Evolutionary conservation across 2,329 filamentous ascomycete genomes (phyloP).

Genomic region (Alternaria postmessia): DNA sequence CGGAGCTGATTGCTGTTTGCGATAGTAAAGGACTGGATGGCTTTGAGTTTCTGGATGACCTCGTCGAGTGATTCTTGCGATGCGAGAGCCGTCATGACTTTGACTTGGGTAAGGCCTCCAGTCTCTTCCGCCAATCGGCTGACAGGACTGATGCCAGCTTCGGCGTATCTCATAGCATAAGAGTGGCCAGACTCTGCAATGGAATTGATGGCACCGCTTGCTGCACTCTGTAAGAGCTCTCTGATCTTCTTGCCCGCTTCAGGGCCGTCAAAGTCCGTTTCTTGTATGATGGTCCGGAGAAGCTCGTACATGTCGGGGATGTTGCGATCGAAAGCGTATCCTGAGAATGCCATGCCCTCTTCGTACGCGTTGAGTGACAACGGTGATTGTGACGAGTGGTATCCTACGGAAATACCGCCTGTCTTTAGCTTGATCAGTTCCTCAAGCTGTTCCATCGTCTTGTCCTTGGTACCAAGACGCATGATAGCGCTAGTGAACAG

Average conservation of each 20-base stretch:
- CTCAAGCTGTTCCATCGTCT: slow-evolving; percentile 93
- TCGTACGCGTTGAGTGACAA: slow-evolving; percentile 72
- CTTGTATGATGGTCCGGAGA: slow-evolving; percentile 78
- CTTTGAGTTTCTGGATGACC: slow-evolving; percentile 82
- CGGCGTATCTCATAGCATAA: slow-evolving; percentile 84
- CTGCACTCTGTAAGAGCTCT: slow-evolving; percentile 84
- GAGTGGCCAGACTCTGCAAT: slow-evolving; percentile 90
- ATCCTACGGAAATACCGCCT: slow-evolving; percentile 84
- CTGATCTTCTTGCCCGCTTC: slow-evolving; percentile 83
- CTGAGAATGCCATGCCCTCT: slow-evolving; percentile 84
- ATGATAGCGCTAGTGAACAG: slow-evolving; percentile 92
- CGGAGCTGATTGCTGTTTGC: slow-evolving; percentile 73
- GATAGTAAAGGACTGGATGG: slow-evolving; percentile 82
- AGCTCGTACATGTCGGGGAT: slow-evolving; percentile 91
- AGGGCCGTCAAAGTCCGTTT: slow-evolving; percentile 88
- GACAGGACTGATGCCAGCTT: slow-evolving; percentile 77
- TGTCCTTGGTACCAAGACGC: slow-evolving; percentile 86
- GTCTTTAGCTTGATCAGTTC: slow-evolving; percentile 97
- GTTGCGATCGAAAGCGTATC: slow-evolving; percentile 89
- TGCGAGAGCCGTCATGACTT: slow-evolving; percentile 81
- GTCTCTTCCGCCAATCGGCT: slow-evolving; percentile 82
- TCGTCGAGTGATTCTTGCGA: slow-evolving; percentile 76
- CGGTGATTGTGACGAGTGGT: slow-evolving; percentile 83
- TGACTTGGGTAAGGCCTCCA: slow-evolving; percentile 88
- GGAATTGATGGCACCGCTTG: slow-evolving; percentile 88